These are phyloP conservation scores for Penicillium crustosum DNA, from an alignment of 2,329 filamentous ascomycete species.

Conservation along the genomic window DNA sequence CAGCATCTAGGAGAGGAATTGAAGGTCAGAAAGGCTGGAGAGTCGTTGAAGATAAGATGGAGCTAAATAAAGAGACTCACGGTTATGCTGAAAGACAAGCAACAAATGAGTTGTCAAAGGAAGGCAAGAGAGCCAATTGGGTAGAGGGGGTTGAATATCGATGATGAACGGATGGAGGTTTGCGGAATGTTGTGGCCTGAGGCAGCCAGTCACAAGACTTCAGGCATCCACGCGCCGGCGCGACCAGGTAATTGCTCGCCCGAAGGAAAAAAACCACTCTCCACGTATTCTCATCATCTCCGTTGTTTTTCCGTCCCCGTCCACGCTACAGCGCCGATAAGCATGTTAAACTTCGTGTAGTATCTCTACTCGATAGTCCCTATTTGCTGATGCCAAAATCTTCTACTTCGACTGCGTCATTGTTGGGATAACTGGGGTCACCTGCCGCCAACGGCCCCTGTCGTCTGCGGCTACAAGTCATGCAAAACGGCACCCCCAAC, in stretches of 20 bases:
- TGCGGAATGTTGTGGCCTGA: slow-evolving; percentile 22
- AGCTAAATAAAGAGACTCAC: slow-evolving; percentile 22
- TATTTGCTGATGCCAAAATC: slow-evolving; percentile 45
- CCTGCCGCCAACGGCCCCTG: slow-evolving; percentile 42
- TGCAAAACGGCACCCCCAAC: slow-evolving; percentile 49
- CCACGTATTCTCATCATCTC: slow-evolving; percentile 37
- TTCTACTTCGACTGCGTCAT: slow-evolving; percentile 36
- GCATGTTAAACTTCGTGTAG: slow-evolving; percentile 46
- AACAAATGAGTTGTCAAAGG: slow-evolving; percentile 18
- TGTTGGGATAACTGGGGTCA: slow-evolving; percentile 49
- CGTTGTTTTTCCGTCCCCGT: slow-evolving; percentile 37
- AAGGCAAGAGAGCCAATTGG: slow-evolving; percentile 21
- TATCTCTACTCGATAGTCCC: slow-evolving; percentile 30
- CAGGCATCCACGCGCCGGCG: slow-evolving; percentile 24
- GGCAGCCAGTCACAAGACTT: slow-evolving; percentile 17
- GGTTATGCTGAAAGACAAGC: slow-evolving; percentile 27
- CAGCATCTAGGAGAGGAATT: slow-evolving; percentile 42
- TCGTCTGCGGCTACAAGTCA: slow-evolving; percentile 44
- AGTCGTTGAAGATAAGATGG: background rate
- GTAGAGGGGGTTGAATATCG: slow-evolving; percentile 26
- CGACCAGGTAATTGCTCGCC: slow-evolving; percentile 31
- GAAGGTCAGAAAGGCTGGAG: slow-evolving; percentile 17
- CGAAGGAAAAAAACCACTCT: slow-evolving; percentile 44
- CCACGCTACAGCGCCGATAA: slow-evolving; percentile 45
- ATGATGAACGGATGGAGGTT: slow-evolving; percentile 33